These are phyloP conservation scores for Lentinus brumalis DNA, from an alignment of 768 basidiomycete species.

Conservation along the genomic window DNA sequence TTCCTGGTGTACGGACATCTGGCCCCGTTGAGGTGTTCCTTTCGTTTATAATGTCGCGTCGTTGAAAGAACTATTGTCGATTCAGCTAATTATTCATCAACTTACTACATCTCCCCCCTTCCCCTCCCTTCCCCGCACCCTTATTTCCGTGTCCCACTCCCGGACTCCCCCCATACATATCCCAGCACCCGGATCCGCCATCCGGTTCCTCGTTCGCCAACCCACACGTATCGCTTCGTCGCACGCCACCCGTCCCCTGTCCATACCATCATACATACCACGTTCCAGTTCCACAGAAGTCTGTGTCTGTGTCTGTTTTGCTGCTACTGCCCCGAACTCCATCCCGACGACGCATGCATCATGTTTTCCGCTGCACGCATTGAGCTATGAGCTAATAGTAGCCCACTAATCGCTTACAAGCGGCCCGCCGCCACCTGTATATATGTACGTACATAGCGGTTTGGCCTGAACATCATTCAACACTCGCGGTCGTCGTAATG, in stretches of 20 bases:
- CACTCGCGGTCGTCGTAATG: neutral
- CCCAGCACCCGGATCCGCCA: neutral
- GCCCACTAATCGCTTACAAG: conserved; percentile 19
- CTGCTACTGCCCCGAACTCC: neutral
- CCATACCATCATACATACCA: neutral
- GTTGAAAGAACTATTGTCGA: conserved; percentile 22
- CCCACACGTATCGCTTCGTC: too few species aligned
- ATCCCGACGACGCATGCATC: neutral
- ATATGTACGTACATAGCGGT: conserved; percentile 20
- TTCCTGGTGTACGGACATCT: neutral
- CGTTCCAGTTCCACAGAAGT: neutral
- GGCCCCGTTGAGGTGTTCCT: neutral
- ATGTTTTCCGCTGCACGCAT: neutral
- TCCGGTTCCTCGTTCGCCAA: too few species aligned
- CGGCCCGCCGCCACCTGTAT: conserved; percentile 19
- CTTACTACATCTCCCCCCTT: neutral
- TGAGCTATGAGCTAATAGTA: conserved; percentile 2
- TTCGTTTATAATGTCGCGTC: conserved; percentile 14
- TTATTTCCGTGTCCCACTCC: neutral
- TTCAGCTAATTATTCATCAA: conserved; percentile 21
- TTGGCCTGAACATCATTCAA: neutral
- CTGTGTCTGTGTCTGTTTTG: neutral
- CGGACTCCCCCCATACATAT: neutral
- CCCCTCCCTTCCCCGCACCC: neutral
- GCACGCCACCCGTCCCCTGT: neutral